These are phyloP conservation scores for Linum lewisii DNA, from an alignment of 345 rosid genomes.

Conservation along the genomic window DNA sequence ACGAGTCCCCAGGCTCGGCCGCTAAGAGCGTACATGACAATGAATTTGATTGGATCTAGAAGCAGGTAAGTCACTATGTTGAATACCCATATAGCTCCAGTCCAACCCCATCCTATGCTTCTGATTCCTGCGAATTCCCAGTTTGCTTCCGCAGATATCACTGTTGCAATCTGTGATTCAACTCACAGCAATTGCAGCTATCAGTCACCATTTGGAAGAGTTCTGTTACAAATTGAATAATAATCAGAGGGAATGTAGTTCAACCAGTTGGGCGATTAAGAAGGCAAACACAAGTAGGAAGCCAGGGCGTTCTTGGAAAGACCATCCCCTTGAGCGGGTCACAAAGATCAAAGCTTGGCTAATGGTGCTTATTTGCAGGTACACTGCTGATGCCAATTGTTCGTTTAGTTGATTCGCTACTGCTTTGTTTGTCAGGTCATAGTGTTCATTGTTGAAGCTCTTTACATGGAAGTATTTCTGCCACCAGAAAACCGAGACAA, in stretches of 20 bases:
- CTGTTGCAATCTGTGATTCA: slow-evolving; percentile 19
- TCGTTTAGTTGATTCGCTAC: slow-evolving; percentile 12
- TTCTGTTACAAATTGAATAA: too few relatives aligned
- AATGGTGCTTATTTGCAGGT: slow-evolving; percentile 54
- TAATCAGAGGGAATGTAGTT: not conserved
- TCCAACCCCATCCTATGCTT: slow-evolving; percentile 31
- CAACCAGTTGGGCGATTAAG: slow-evolving; percentile 43
- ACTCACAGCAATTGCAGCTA: too few relatives aligned
- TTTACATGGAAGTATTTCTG: too few relatives aligned
- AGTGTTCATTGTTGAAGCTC: too few relatives aligned
- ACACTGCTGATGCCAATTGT: slow-evolving; percentile 40
- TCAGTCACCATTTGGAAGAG: not conserved
- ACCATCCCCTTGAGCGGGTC: slow-evolving; percentile 58
- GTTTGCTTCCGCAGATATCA: slow-evolving; percentile 20
- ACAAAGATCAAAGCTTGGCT: slow-evolving; percentile 41
- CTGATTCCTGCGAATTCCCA: slow-evolving; percentile 27
- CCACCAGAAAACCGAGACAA: too few relatives aligned
- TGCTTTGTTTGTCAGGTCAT: too few relatives aligned
- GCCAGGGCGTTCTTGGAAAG: slow-evolving; percentile 46
- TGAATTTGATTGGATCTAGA: slow-evolving; percentile 31
- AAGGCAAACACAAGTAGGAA: slow-evolving; percentile 27
- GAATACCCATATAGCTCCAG: slow-evolving; percentile 28
- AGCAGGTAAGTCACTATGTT: slow-evolving; percentile 18
- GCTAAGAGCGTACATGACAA: slow-evolving; percentile 24
- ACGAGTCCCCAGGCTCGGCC: slow-evolving; percentile 28